Evolutionary conservation across 2,329 filamentous ascomycete genomes (phyloP), one percentile per base, ranked within the genome.

Genomic region (Cladosporium sp.): DNA sequence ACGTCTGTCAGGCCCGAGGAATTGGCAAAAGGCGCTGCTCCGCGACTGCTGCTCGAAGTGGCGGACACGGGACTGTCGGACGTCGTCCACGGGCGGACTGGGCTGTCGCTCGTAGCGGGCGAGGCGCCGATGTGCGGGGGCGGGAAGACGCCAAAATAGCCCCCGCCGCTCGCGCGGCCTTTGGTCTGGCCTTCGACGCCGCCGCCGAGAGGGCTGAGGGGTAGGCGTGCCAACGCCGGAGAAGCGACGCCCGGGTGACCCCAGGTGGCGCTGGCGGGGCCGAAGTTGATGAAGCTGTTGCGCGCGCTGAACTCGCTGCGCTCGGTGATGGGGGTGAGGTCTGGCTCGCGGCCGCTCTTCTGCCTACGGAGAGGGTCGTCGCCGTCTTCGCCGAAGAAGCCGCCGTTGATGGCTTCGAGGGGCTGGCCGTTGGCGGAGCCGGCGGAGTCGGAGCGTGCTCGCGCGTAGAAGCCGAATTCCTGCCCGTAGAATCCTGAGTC

Each of bases 381-480:
- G 2, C 85, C 85, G 17, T 85, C 83, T 0, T 87, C 82, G 1
- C 89, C 89, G 64, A 97, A 97, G 69, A 89, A 96, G 17, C 93
- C 93, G 22, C 93, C 93, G 59, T 89, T 87, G 12, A 83, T 79
- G 59, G 86, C 88, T 49, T 86, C 73, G 34, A 76, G 72, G 6
- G 75, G 70, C 34, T 73, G 73, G 32, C 13, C 13, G 13, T 36
- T n/a, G 32, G 32, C 32, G 7, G 49, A 44, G 24, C 71, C 73
- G 17, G 63, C 59, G 5, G 45, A 48, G 24, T 74, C 76, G 41
- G 63, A 60, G 20, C 67, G 70, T 0, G 69, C 65, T 39, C 70
- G 65, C 9, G 91, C 89, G 67, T 96, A 99, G 68, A 99, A 99
- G 1, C 90, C 91, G 64, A 99, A 99, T 66, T 99, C 93, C 59